Evolutionary conservation across 2,329 filamentous ascomycete species (phyloP), one percentile per base, ranked within the genome.

Genomic region (Calonectria pauciramosa): DNA sequence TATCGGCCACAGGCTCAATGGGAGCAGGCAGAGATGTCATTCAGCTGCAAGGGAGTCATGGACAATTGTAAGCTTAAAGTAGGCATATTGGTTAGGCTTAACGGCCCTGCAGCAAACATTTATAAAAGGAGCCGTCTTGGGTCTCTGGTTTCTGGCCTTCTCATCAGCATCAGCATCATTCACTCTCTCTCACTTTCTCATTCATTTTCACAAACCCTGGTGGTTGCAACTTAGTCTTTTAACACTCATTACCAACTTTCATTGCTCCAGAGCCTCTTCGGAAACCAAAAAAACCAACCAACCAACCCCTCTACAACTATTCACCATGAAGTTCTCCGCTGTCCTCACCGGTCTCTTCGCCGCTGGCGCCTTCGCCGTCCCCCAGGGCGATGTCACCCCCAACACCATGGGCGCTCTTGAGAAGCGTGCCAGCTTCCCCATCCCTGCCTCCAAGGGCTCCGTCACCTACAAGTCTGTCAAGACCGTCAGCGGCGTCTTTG

Each of bases 261-360:
- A 68, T 44, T 63, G 34, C 18, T 59, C 23, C 16, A 72, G 23
- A 64, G 51, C 34, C 32, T 51, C 41, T 66, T 16, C 30, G 41
- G 38, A 54, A 71, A n/a, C 11, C 23, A 60, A 52, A 41, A n/a
- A 60, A 44, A 32, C 13, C 34, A 28, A 28, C 49, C 20, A 34
- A 18, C n/a, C 13, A 11, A 20, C 52, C 6, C 32, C 32, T 10
- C 13, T 26, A 38, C 59, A 72, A 74, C 59, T 52, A 44, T 60
- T 76, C 78, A 78, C 65, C 66, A 80, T 80, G 79, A 79, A 80
- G 79, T 80, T 79, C 73, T 80, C 79, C 64, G 68, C 77, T 67
- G 38, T 78, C 52, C 69, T 80, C 56, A 70, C 77, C 47, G 79
- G 77, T 70, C 66, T 80, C 30, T 71, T 79, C 68, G 79, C 79